Conservation (phyloP, 345 rosid genomes). For the Eucalyptus tenuipes region DNA sequence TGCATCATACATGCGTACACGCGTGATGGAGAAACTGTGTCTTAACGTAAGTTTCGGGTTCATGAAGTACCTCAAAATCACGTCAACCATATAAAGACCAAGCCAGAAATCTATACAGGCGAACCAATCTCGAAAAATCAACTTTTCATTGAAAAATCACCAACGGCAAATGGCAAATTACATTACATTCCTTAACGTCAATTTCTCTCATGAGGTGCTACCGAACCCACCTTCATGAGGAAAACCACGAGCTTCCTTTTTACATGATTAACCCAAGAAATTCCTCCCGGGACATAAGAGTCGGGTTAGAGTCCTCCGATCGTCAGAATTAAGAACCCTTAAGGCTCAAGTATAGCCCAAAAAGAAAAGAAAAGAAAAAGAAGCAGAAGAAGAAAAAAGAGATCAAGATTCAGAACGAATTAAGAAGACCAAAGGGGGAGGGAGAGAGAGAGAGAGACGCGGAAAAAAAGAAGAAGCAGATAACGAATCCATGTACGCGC, state of each 20-base stretch:
- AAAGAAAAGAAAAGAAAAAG: neutral
- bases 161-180: neutral
- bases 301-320: constrained; percentile 8
- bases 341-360: neutral
- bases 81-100: neutral
- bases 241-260: constrained; percentile 25
- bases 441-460: constrained; percentile 2
- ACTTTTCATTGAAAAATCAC: neutral
- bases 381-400: neutral
- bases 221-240: constrained; percentile 30
- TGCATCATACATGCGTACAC: neutral
- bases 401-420: neutral
- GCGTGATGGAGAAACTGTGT: neutral
- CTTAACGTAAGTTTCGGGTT: neutral
- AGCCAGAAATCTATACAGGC: neutral
- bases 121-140: neutral
- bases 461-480: constrained; percentile 16
- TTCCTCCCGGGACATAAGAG: constrained; percentile 11
- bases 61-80: neutral
- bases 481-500: neutral
- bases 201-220: constrained; percentile 45
- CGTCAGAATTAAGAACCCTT: constrained; percentile 16
- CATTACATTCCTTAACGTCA: constrained; percentile 4
- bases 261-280: constrained; percentile 31
- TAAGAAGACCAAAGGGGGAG: neutral